Conservation (phyloP, 78 protist species). For the Dictyostelium citrinum region DNA sequence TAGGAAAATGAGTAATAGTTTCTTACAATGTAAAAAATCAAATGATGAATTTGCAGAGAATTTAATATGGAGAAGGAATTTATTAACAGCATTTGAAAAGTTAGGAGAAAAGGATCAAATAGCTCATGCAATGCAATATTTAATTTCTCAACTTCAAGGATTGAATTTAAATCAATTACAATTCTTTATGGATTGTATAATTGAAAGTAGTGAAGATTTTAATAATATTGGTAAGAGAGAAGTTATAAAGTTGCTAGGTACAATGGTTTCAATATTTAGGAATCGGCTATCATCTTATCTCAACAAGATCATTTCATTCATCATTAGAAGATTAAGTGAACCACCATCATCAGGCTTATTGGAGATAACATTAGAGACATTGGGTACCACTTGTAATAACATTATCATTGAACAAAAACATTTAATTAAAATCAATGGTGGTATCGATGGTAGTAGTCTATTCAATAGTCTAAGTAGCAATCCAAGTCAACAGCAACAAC, state of each 20-base stretch:
- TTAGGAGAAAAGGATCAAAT: not conserved
- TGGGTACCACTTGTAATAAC: not conserved
- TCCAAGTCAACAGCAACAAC: not conserved
- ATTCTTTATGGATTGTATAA: conserved; percentile 4
- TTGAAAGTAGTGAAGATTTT: not conserved
- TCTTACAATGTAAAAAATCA: not conserved
- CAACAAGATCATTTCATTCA: not conserved
- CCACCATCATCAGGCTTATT: not conserved
- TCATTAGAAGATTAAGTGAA: not conserved
- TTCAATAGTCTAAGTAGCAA: not conserved
- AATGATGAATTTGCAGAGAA: not conserved
- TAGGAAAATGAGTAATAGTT: not conserved
- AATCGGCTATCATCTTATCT: not conserved
- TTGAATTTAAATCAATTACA: not conserved
- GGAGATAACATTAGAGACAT: not conserved
- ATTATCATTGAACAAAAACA: not conserved
- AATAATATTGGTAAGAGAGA: conserved; percentile 11
- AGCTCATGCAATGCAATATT: not conserved
- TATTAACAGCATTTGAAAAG: not conserved
- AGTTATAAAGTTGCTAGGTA: not conserved
- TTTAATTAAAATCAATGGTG: not conserved
- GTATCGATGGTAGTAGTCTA: not conserved
- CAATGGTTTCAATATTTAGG: not conserved
- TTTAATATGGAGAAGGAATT: conserved; percentile 11
- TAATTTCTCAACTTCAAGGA: not conserved